Percentiles rank a stretch among this genome's conserved stretches.
phyloP scores from a whole-genome alignment of 2,329 filamentous ascomycete genomes.

The Aureobasidium sp. region DNA sequence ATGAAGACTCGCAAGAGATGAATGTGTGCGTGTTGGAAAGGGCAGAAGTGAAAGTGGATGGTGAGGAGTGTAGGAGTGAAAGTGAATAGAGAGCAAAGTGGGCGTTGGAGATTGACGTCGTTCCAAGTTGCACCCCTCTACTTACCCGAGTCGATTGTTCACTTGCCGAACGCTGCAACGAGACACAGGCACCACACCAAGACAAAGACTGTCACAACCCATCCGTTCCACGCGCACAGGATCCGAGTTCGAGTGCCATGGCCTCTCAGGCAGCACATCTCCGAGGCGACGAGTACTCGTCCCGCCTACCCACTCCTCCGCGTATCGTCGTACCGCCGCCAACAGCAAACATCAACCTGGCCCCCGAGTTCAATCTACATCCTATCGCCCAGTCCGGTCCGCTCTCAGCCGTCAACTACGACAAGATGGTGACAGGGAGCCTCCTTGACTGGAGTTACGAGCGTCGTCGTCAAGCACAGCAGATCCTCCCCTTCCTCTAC shows the following conservation, averaged over 20 bases:
- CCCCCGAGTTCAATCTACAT: slow-evolving; percentile 29
- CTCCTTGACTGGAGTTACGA: slow-evolving; percentile 89
- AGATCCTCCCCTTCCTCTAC: slow-evolving; percentile 71
- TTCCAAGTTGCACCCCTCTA: neutral
- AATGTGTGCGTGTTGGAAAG: neutral
- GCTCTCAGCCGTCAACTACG: slow-evolving; percentile 25
- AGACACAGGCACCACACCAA: neutral
- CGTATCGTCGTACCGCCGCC: slow-evolving; percentile 42
- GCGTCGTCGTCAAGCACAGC: slow-evolving; percentile 64
- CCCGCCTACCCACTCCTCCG: slow-evolving; percentile 39
- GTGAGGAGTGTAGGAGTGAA: neutral
- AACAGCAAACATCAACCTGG: slow-evolving; percentile 29
- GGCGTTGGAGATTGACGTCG: neutral
- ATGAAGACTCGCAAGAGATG: neutral
- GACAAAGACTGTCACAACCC: neutral
- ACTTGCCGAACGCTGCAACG: neutral
- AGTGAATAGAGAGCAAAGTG: neutral
- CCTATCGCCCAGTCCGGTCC: slow-evolving; percentile 21
- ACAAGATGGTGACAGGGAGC: slow-evolving; percentile 70
- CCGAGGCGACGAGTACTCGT: slow-evolving; percentile 32
- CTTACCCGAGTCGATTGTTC: neutral
- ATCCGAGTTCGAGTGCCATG: neutral
- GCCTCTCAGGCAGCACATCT: slow-evolving; percentile 3
- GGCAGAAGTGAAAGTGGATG: no score
- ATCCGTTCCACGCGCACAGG: neutral